phyloP scores from a whole-genome alignment of 2,329 filamentous ascomycete species.

The Phyllosticta paracitricarpa region DNA sequence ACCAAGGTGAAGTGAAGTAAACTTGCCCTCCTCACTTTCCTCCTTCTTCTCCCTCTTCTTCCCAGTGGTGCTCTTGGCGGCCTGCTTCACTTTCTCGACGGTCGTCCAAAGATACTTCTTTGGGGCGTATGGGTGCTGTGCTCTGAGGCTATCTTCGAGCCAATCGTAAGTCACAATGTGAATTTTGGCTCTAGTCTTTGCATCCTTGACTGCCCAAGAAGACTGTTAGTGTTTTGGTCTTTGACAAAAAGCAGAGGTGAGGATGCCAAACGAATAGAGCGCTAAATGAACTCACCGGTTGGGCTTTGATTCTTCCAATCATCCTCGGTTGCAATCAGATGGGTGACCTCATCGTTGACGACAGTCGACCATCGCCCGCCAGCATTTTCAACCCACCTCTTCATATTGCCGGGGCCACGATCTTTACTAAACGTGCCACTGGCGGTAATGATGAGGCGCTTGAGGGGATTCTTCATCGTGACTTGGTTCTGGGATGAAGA shows the following conservation, averaged over 20 bases:
- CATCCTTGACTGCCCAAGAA: constrained; percentile 9
- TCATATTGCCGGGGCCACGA: constrained; percentile 46
- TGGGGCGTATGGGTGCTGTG: constrained; percentile 22
- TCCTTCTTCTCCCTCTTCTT: constrained; percentile 18
- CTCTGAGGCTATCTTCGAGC: constrained; percentile 40
- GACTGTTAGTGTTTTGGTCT: background rate
- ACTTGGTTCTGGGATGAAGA: background rate
- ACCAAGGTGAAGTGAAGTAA: background rate
- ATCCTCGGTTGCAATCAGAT: constrained; percentile 57
- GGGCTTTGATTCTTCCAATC: constrained; percentile 46
- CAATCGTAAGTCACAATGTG: constrained; percentile 34
- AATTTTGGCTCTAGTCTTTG: background rate
- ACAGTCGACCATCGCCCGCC: constrained; percentile 48
- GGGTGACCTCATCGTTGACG: constrained; percentile 52
- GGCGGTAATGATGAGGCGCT: constrained; percentile 44
- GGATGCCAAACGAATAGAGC: background rate
- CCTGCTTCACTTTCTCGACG: constrained; percentile 12
- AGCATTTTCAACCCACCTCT: constrained; percentile 54
- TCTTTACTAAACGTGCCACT: constrained; percentile 47
- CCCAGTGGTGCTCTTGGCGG: constrained; percentile 22
- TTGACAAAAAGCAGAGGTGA: background rate
- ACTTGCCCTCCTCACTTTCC: constrained; percentile 13
- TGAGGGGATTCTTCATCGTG: constrained; percentile 36
- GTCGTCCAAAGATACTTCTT: constrained; percentile 25
- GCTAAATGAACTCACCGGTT: constrained; percentile 23